Conservation (phyloP, 73 alveolate genomes). For the Paramecium octaurelia region DNA sequence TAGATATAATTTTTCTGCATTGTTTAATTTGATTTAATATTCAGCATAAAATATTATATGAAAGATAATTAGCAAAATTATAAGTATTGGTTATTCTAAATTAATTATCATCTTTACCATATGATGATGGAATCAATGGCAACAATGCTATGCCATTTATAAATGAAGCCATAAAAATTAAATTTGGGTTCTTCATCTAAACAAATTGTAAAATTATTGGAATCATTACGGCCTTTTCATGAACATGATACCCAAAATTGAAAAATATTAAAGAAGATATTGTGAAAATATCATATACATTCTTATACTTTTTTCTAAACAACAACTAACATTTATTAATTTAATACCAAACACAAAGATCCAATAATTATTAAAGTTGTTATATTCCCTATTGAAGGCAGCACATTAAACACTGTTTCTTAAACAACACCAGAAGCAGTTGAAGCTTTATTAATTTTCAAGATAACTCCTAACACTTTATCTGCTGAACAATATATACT, state of each 20-base stretch:
- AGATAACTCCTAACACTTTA: slow-evolving; percentile 45
- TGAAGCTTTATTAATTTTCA: slow-evolving; percentile 50
- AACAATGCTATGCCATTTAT: not conserved
- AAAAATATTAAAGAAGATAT: slow-evolving; percentile 79
- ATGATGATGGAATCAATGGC: slow-evolving; percentile 10
- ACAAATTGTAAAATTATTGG: slow-evolving; percentile 70
- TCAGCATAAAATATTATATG: slow-evolving; percentile 55
- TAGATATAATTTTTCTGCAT: not conserved
- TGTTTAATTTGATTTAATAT: not conserved
- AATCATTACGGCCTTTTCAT: slow-evolving; percentile 86
- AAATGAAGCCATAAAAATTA: slow-evolving; percentile 47
- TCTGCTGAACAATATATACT: slow-evolving; percentile 74
- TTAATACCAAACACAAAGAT: slow-evolving; percentile 30
- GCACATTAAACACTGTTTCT: slow-evolving; percentile 73
- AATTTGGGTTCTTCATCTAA: not conserved
- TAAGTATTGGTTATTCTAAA: slow-evolving; percentile 46
- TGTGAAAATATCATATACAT: slow-evolving; percentile 24
- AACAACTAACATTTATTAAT: slow-evolving; percentile 40
- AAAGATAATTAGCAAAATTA: slow-evolving; percentile 15
- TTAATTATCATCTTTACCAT: not conserved
- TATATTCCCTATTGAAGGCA: slow-evolving; percentile 66
- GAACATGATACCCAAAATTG: slow-evolving; percentile 91
- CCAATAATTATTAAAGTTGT: slow-evolving; percentile 64
- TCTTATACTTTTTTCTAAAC: slow-evolving; percentile 38
- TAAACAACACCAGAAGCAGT: slow-evolving; percentile 69